These are phyloP conservation scores for Chloranthus sessilifolius DNA, from an alignment of 164 flowering plant genomes.

Conservation along the genomic window DNA sequence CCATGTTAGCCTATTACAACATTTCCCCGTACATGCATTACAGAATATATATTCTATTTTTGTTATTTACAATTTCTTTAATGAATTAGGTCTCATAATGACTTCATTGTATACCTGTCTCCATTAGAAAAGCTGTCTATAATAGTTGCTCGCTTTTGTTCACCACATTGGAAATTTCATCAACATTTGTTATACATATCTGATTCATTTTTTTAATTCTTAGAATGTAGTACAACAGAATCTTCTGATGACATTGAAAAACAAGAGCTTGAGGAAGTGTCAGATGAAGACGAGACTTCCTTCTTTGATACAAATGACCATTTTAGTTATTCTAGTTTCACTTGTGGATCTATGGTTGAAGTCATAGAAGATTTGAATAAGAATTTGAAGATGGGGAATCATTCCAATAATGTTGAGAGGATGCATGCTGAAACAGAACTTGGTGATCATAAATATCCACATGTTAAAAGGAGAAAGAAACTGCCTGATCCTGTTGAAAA, in stretches of 20 bases:
- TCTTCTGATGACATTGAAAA: slow-evolving; percentile 89
- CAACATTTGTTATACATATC: neutral
- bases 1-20: too few relatives aligned
- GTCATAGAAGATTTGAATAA: slow-evolving; percentile 12
- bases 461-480: slow-evolving; percentile 56
- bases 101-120: too few relatives aligned
- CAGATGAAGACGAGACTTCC: slow-evolving; percentile 70
- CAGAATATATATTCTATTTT: too few relatives aligned
- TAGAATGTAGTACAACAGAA: slow-evolving; percentile 86
- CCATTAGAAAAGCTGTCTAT: too few relatives aligned
- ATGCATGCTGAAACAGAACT: slow-evolving; percentile 22
- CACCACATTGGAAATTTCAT: too few relatives aligned
- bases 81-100: too few relatives aligned
- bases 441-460: slow-evolving; percentile 18
- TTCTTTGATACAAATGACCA: slow-evolving; percentile 65
- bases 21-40: too few relatives aligned
- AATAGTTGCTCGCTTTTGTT: too few relatives aligned
- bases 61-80: too few relatives aligned
- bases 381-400: slow-evolving; percentile 17
- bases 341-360: slow-evolving; percentile 18
- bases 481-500: slow-evolving; percentile 84
- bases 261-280: slow-evolving; percentile 70
- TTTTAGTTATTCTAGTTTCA: slow-evolving; percentile 39
- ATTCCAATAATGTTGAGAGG: slow-evolving; percentile 15
- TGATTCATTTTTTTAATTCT: slow-evolving; percentile 18